Evolutionary conservation across 805 yeast genomes (phyloP).

Genomic region (Aciculoconidium aculeatum): DNA sequence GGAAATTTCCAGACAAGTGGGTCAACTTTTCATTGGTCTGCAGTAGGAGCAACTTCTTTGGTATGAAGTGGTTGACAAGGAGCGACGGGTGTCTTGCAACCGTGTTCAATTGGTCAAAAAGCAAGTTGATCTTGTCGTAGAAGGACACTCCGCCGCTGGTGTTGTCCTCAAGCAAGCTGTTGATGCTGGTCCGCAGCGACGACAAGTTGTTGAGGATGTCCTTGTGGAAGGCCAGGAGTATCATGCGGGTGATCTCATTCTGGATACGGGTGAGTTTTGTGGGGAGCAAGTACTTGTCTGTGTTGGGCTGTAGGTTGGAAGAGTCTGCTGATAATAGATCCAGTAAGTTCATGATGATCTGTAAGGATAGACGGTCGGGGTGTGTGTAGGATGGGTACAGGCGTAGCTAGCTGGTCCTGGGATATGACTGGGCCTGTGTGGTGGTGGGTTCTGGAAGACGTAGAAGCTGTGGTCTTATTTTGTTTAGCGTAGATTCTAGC

Average conservation of each 20-base stretch:
- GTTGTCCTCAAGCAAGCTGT: conserved; percentile 25
- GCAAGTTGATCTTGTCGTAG: conserved; percentile 34
- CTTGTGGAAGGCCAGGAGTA: conserved; percentile 23
- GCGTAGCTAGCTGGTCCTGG: too few species aligned
- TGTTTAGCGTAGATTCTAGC: too few species aligned
- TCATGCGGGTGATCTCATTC: conserved; percentile 27
- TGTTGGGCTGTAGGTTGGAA: too few species aligned
- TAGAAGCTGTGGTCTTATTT: too few species aligned
- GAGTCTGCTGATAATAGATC: too few species aligned
- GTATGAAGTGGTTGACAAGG: conserved; percentile 72
- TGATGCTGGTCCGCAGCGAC: conserved; percentile 29
- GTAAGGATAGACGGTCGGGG: too few species aligned
- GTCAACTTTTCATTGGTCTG: conserved; percentile 54
- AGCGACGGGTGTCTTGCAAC: conserved; percentile 63
- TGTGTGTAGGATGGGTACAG: too few species aligned
- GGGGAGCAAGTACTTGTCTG: conserved; percentile 33
- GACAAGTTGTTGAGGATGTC: conserved; percentile 20
- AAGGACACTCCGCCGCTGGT: conserved; percentile 2
- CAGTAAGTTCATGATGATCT: too few species aligned
- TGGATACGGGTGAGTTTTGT: conserved; percentile 30
- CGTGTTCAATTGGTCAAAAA: conserved; percentile 42
- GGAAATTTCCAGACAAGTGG: conserved; percentile 55
- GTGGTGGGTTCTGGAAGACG: too few species aligned
- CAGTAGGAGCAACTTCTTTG: conserved; percentile 60
- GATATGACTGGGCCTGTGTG: too few species aligned